Evolutionary conservation across 1,139 yeast species (phyloP).

Genomic region (Diutina neorugosa): DNA sequence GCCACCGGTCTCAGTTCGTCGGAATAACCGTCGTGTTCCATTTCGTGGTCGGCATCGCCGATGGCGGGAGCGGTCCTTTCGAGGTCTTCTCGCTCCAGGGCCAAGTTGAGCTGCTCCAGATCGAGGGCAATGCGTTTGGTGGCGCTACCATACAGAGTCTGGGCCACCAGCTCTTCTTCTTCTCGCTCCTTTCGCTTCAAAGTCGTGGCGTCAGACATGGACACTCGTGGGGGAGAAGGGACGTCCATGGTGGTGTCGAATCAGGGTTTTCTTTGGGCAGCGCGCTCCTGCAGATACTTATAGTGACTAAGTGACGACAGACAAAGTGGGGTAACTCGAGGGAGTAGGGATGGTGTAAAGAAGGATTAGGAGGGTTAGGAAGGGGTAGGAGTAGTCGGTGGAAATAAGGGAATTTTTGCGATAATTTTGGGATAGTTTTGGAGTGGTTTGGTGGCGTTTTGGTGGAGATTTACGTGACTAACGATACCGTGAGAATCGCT

Average conservation of each 20-base stretch:
- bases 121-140: slow-evolving; percentile 65
- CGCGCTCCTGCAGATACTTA: not conserved
- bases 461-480: no score
- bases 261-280: not conserved
- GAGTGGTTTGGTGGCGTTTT: no score
- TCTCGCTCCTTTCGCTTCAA: slow-evolving; percentile 64
- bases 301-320: no score
- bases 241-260: not conserved
- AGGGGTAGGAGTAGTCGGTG: no score
- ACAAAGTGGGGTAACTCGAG: not conserved
- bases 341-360: not conserved
- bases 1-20: slow-evolving; percentile 13
- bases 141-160: slow-evolving; percentile 16
- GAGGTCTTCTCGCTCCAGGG: not conserved
- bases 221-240: not conserved
- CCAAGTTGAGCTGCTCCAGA: slow-evolving; percentile 14
- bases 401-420: no score
- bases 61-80: slow-evolving; percentile 25
- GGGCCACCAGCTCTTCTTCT: slow-evolving; percentile 9
- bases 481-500: no score
- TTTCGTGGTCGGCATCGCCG: slow-evolving; percentile 8
- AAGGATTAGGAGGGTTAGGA: no score
- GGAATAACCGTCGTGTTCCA: slow-evolving; percentile 10
- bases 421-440: no score
- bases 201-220: slow-evolving; percentile 14